Evolutionary conservation across 495 filamentous ascomycete genomes (phyloP), one percentile per base, ranked within the genome.

Genomic region (Trichoderma parareesei): DNA sequence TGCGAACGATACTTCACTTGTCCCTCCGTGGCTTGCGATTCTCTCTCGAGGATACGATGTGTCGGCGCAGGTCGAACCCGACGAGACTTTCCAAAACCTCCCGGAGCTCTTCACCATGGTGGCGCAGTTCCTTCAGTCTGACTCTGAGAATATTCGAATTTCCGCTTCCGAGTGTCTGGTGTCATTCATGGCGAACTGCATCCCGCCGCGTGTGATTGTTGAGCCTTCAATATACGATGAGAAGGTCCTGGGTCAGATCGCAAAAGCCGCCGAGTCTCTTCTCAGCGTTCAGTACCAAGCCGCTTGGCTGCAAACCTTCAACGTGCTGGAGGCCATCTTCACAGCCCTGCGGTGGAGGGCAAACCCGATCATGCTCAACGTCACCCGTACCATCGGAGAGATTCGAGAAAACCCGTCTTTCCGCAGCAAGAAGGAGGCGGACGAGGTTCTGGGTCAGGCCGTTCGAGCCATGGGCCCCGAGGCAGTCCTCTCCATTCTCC

Each of bases 21-120:
- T 97, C 0, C 94, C 94, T 0, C 90, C 94, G 1, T 98, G 94
- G 94, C 91, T 98, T 67, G 94, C 93, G 4, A 93, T 98, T 46
- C 74, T 98, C 14, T 96, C 93, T 11, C 82, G 94, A 74, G 95
- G 91, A 2, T 96, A 97, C 73, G 93, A 97, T 74, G 92, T 98
- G 6, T 91, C 90, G 16, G 87, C 91, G 3, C 91, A 96, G 71
- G 86, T 96, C 62, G 82, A 85, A 37, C 86, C 91, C 7, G 87
- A 93, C 65, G 90, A 93, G 41, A 96, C 93, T 0, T 97, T 97
- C 71, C 84, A 87, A 66, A 93, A 92, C 70, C 75, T 98, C 13
- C 91, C 93, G 0, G 87, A 86, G 20, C 77, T 97, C 7, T 96
- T 96, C 74, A 79, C 80, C 40, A 79, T 88, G 78, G 81, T 97